phyloP scores from a whole-genome alignment of 306 rosid genomes.

The Betula pendula region DNA sequence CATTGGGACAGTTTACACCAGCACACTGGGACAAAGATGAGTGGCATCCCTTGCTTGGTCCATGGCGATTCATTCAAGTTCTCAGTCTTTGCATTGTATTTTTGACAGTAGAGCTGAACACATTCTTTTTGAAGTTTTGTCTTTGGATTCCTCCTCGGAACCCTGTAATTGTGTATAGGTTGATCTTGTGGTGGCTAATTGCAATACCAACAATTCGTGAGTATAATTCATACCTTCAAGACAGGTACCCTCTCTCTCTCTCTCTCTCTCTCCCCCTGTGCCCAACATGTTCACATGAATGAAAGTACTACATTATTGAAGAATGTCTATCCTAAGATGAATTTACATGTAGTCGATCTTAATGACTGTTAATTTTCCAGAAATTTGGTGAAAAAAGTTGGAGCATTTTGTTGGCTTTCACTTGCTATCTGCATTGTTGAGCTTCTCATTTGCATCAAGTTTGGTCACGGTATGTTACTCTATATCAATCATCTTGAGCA shows the following conservation, averaged over 20 bases:
- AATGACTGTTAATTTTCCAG: constrained; percentile 40
- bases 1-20: constrained; percentile 90
- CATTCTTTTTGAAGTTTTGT: constrained; percentile 92
- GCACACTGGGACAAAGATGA: constrained; percentile 99
- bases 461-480: constrained; percentile 72
- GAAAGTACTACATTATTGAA: not conserved
- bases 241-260: constrained; percentile 62
- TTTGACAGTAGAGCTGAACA: constrained; percentile 95
- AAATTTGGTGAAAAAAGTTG: constrained; percentile 89
- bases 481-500: not conserved
- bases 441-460: constrained; percentile 95
- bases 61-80: constrained; percentile 98
- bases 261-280: not conserved
- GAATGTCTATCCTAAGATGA: not conserved
- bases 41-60: constrained; percentile 98
- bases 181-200: constrained; percentile 97
- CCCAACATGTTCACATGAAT: not conserved
- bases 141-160: constrained; percentile 96
- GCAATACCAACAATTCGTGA: constrained; percentile 98
- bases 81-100: constrained; percentile 78
- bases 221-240: constrained; percentile 96
- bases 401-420: constrained; percentile 98
- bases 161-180: constrained; percentile 82
- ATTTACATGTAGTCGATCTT: not conserved
- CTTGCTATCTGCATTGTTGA: constrained; percentile 94